Conservation (phyloP, 176 grass and related monocot genomes). For the Coix lacrymajobi region DNA sequence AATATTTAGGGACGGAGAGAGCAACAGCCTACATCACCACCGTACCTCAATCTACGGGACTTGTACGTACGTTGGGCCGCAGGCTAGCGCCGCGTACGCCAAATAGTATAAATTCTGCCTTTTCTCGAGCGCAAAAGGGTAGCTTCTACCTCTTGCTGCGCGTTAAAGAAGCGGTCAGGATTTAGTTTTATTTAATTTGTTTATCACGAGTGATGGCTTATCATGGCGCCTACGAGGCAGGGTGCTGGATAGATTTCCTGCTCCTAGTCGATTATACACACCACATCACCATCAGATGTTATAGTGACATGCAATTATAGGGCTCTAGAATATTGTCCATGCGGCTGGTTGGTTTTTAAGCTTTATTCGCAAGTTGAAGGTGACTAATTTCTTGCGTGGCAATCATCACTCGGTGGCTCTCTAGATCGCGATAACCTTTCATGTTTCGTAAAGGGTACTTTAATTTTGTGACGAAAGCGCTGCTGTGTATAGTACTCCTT, state of each 20-base stretch:
- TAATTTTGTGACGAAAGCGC: no score
- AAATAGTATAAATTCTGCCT: not conserved
- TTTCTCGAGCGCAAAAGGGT: conserved; percentile 39
- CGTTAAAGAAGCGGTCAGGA: not conserved
- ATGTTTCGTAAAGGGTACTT: not conserved
- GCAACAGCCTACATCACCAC: conserved; percentile 10
- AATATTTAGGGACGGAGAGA: no score
- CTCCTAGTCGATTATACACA: conserved; percentile 9
- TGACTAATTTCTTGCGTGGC: not conserved
- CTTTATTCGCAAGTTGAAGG: not conserved
- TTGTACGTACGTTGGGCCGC: not conserved
- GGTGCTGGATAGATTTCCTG: conserved; percentile 6
- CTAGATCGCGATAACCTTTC: conserved; percentile 9
- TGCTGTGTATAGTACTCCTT: no score
- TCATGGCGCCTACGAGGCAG: conserved; percentile 33
- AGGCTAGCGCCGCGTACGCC: conserved; percentile 10
- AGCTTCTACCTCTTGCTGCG: not conserved
- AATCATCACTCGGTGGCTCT: not conserved
- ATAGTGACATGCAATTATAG: conserved; percentile 24
- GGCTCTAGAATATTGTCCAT: not conserved
- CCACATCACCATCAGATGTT: not conserved
- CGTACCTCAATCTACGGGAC: not conserved
- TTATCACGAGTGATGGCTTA: not conserved
- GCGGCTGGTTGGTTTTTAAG: not conserved
- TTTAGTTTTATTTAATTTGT: not conserved